These are phyloP conservation scores for Sarcomyxa edulis DNA, from an alignment of 768 basidiomycete species.

Conservation along the genomic window DNA sequence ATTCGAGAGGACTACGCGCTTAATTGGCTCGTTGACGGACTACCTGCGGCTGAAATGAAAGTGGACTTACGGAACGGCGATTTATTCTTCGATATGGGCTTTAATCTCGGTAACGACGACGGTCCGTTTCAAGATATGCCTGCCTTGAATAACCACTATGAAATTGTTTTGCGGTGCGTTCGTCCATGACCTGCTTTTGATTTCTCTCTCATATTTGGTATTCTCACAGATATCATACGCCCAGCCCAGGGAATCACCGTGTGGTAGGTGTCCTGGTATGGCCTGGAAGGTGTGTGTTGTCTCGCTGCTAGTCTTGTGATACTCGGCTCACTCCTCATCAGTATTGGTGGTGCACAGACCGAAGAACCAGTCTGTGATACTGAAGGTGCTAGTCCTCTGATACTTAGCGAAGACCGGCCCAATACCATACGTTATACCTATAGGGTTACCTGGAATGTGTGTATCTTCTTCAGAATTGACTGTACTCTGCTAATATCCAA, in stretches of 20 bases:
- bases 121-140: slow-evolving; percentile 51
- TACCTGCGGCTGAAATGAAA: slow-evolving; percentile 94
- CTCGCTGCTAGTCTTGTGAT: background rate
- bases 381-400: slow-evolving; percentile 35
- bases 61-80: slow-evolving; percentile 74
- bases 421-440: slow-evolving; percentile 84
- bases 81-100: slow-evolving; percentile 88
- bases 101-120: slow-evolving; percentile 83
- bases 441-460: slow-evolving; percentile 82
- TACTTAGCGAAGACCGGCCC: slow-evolving; percentile 52
- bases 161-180: slow-evolving; percentile 71
- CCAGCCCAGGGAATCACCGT: slow-evolving; percentile 64
- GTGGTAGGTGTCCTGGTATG: slow-evolving; percentile 94
- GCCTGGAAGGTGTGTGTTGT: slow-evolving; percentile 35
- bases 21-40: slow-evolving; percentile 92
- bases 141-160: slow-evolving; percentile 89
- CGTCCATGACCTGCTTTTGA: background rate
- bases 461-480: background rate
- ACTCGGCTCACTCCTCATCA: slow-evolving; percentile 17
- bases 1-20: slow-evolving; percentile 90
- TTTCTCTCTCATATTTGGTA: slow-evolving; percentile 6
- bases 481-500: background rate
- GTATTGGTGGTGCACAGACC: slow-evolving; percentile 60
- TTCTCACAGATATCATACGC: slow-evolving; percentile 78
- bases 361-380: slow-evolving; percentile 47